A percentile compares a stretch with the other conserved stretches of the same genome.
Evolutionary conservation across 2,329 filamentous ascomycete genomes (phyloP).

Genomic region (Claviceps pazoutovae): DNA sequence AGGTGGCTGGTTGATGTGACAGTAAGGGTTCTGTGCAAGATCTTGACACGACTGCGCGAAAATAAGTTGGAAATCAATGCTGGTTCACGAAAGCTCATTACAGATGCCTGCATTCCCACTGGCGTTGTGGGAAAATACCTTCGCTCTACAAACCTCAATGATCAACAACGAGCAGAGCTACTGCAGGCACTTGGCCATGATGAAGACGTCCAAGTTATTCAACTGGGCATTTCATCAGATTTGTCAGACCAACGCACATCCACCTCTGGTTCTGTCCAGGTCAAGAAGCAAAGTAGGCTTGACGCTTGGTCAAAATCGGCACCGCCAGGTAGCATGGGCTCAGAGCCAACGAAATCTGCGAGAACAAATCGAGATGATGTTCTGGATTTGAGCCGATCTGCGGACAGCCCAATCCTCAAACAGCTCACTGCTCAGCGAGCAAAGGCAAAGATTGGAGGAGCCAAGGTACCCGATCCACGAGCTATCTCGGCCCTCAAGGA

Average conservation of each 20-base stretch:
- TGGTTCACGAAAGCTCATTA: conserved; percentile 45
- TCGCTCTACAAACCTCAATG: conserved; percentile 65
- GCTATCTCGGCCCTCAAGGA: conserved; percentile 43
- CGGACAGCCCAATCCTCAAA: conserved; percentile 34
- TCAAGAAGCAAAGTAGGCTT: conserved; percentile 45
- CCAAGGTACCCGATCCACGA: conserved; percentile 21
- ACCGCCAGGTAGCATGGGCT: conserved; percentile 12
- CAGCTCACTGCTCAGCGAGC: conserved; percentile 27
- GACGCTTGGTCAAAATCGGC: conserved; percentile 47
- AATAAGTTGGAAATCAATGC: conserved; percentile 57
- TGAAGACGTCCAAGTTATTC: conserved; percentile 37
- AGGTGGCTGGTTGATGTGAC: conserved; percentile 71
- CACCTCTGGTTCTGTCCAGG: conserved; percentile 17
- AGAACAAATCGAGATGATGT: conserved; percentile 33
- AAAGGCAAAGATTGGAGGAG: conserved; percentile 14
- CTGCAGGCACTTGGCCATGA: conserved; percentile 46
- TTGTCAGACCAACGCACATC: conserved; percentile 8
- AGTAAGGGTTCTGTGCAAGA: conserved; percentile 69
- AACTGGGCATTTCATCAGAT: conserved; percentile 21
- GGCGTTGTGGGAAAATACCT: conserved; percentile 38
- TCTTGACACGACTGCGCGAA: conserved; percentile 68
- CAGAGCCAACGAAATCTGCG: conserved; percentile 11
- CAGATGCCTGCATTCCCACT: conserved; percentile 49
- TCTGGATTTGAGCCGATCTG: conserved; percentile 30
- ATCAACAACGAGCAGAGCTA: conserved; percentile 74